phyloP scores from a whole-genome alignment of 2,329 filamentous ascomycete genomes.

The Sclerotinia spermophila region DNA sequence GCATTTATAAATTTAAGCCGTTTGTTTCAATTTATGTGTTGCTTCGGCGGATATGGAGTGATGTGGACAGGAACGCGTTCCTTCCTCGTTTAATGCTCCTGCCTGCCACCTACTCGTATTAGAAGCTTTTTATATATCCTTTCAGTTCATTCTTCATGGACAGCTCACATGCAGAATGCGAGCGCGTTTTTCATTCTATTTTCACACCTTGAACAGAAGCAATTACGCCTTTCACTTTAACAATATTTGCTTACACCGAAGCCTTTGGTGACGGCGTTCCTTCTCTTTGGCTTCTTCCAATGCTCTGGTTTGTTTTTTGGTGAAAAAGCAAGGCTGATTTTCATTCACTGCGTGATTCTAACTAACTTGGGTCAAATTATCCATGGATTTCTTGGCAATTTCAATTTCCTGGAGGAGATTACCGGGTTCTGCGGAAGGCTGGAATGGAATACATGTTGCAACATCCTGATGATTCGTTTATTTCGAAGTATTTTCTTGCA shows the following conservation, averaged over 20 bases:
- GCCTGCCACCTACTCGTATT: neutral
- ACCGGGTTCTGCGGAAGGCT: neutral
- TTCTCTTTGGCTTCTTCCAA: neutral
- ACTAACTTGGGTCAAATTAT: neutral
- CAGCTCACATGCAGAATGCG: neutral
- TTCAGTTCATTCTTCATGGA: neutral
- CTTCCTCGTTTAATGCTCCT: neutral
- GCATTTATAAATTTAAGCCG: no score
- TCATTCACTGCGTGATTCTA: neutral
- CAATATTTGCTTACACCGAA: neutral
- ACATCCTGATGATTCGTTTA: neutral
- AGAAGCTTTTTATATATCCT: neutral
- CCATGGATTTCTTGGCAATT: rapidly evolving
- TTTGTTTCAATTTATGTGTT: neutral
- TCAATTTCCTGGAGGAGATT: neutral
- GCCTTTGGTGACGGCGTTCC: neutral
- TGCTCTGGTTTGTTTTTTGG: neutral
- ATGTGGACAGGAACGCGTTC: neutral
- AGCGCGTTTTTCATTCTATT: neutral
- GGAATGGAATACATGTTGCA: neutral
- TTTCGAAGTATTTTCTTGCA: neutral
- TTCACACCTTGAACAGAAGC: neutral
- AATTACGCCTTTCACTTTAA: neutral
- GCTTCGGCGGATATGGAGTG: neutral
- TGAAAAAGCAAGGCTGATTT: neutral